Percentiles rank a stretch among this genome's conserved stretches.
These are phyloP conservation scores for Salvia miltiorrhiza DNA, from an alignment of 257 asterid genomes.

Conservation along the genomic window DNA sequence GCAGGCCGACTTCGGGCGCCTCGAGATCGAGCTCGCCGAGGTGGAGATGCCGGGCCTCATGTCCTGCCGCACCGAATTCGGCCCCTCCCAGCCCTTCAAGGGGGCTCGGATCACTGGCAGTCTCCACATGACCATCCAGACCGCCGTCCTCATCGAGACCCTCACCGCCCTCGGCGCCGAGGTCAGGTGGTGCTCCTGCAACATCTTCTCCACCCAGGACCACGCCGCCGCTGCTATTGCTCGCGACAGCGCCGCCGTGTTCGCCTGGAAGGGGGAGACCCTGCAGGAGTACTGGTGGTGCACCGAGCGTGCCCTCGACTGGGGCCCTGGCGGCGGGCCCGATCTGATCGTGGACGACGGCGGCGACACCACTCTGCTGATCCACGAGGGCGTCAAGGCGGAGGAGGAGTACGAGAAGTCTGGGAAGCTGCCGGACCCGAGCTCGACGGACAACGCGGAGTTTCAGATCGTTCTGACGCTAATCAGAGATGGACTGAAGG, in stretches of 20 bases:
- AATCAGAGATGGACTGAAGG: constrained; percentile 27
- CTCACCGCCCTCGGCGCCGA: constrained; percentile 48
- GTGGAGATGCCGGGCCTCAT: constrained; percentile 49
- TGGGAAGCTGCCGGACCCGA: constrained; percentile 31
- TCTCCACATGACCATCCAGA: constrained; percentile 50
- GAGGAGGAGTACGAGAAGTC: constrained; percentile 28
- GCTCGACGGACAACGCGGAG: constrained; percentile 27
- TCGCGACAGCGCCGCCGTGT: constrained; percentile 31
- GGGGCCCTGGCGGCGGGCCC: constrained; percentile 36
- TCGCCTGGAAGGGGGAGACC: constrained; percentile 32
- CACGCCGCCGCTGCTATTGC: constrained; percentile 35
- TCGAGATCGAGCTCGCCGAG: constrained; percentile 46
- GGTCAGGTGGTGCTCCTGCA: constrained; percentile 40
- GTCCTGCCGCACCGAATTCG: constrained; percentile 29
- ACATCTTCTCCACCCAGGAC: constrained; percentile 37
- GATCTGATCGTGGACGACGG: constrained; percentile 34
- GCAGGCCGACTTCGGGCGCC: constrained; percentile 53
- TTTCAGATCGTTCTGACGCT: constrained; percentile 28
- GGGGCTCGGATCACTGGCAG: constrained; percentile 32
- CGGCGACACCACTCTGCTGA: constrained; percentile 29
- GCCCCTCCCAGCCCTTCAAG: constrained; percentile 32
- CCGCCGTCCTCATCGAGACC: constrained; percentile 47
- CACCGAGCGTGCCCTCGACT: constrained; percentile 35
- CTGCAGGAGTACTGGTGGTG: constrained; percentile 39
- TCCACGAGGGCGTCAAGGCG: constrained; percentile 38